Percentiles rank a stretch among this genome's conserved stretches.
Evolutionary conservation across 1,284 basidiomycete species (phyloP).

Genomic region (Sanghuangporus sanghuang): DNA sequence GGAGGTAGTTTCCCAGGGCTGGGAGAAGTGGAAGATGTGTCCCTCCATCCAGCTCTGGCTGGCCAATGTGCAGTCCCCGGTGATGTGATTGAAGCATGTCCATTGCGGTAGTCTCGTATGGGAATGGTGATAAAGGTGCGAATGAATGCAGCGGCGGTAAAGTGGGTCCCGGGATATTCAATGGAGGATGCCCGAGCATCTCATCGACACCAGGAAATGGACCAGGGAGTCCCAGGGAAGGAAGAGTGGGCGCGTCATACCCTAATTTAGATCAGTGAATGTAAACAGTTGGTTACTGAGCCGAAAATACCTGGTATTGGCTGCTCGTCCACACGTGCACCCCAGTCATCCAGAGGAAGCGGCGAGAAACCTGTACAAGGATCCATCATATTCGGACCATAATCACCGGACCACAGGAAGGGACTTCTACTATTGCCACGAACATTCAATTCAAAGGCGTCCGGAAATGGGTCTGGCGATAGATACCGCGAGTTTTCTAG

Average conservation of each 20-base stretch:
- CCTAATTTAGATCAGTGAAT: background rate
- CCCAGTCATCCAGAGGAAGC: conserved; percentile 5
- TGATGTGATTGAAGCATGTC: conserved; percentile 1
- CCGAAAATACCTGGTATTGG: background rate
- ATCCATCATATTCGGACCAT: background rate
- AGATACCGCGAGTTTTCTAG: background rate
- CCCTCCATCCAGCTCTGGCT: background rate
- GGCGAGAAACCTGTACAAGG: background rate
- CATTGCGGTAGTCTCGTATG: background rate
- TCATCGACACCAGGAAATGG: conserved; percentile 1
- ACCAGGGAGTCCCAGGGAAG: background rate
- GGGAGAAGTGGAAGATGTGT: background rate
- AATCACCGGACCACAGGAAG: conserved; percentile 9
- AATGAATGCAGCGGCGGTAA: conserved; percentile 10
- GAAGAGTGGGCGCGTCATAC: background rate
- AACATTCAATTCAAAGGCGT: background rate
- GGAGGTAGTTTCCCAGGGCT: background rate
- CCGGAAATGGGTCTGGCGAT: background rate
- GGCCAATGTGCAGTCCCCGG: background rate
- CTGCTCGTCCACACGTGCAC: background rate
- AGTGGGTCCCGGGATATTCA: background rate
- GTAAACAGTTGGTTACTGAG: background rate
- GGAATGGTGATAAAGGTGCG: conserved; percentile 8
- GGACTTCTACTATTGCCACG: background rate
- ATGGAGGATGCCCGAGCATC: conserved; percentile 1